Evolutionary conservation across 2,329 filamentous ascomycete species (phyloP).

Genomic region (Exophiala mesophila): DNA sequence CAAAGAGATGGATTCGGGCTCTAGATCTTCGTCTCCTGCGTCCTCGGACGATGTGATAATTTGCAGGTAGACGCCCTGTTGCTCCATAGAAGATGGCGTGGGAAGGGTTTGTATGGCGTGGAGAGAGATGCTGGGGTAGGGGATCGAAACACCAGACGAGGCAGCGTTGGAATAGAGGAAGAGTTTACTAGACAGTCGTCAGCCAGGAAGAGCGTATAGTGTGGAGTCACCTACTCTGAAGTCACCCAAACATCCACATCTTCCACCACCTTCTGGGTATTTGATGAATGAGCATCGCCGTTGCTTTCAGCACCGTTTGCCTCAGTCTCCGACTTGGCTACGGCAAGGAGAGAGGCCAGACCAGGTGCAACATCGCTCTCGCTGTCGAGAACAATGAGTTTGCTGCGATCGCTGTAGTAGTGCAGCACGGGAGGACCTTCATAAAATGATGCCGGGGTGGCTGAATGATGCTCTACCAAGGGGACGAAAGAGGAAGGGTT

Average conservation of each 20-base stretch:
- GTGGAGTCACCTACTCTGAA: slow-evolving; percentile 44
- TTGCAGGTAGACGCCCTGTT: slow-evolving; percentile 47
- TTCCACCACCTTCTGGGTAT: slow-evolving; percentile 32
- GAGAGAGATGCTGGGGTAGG: slow-evolving; percentile 46
- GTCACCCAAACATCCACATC: slow-evolving; percentile 45
- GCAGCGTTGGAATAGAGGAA: slow-evolving; percentile 36
- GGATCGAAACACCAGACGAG: slow-evolving; percentile 39
- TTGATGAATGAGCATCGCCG: slow-evolving; percentile 12
- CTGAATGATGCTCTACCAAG: slow-evolving; percentile 43
- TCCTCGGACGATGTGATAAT: slow-evolving; percentile 33
- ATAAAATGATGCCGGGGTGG: slow-evolving; percentile 46
- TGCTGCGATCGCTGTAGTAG: slow-evolving; percentile 43
- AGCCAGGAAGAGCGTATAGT: too few relatives aligned
- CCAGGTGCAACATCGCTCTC: slow-evolving; percentile 35
- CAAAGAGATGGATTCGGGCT: slow-evolving; percentile 40
- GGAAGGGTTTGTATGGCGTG: slow-evolving; percentile 45
- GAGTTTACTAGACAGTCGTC: slow-evolving; percentile 42
- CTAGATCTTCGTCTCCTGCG: slow-evolving; percentile 33
- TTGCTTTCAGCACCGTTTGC: slow-evolving; percentile 20
- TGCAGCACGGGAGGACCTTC: slow-evolving; percentile 43
- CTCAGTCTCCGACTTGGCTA: slow-evolving; percentile 8
- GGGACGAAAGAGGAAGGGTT: slow-evolving; percentile 38
- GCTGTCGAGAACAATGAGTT: slow-evolving; percentile 39
- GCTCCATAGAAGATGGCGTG: slow-evolving; percentile 28
- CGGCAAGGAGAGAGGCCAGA: slow-evolving; percentile 27